Conservation (phyloP, 441 rosid species). For the Macaranga tanarius region DNA sequence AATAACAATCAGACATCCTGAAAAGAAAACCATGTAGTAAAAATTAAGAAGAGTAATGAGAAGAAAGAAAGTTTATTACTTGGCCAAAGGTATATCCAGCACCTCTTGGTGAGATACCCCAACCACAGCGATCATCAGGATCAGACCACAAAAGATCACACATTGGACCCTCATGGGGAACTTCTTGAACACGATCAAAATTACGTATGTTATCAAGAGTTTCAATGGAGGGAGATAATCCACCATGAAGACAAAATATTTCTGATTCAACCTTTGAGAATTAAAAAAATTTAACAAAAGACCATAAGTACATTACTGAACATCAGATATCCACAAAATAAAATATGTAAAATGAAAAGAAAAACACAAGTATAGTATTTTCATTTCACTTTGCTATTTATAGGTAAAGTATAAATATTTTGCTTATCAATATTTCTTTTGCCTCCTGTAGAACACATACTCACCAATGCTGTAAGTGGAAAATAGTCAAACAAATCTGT, state of each 20-base stretch:
- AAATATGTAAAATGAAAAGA: neutral
- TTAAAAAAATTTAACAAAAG: neutral
- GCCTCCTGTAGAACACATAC: conserved; percentile 27
- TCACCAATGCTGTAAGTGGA: conserved; percentile 92
- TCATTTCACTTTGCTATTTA: neutral
- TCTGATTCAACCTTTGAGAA: conserved; percentile 85
- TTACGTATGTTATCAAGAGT: conserved; percentile 91
- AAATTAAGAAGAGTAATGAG: conserved; percentile 7
- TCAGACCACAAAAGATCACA: conserved; percentile 97
- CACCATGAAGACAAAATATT: conserved; percentile 95
- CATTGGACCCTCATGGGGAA: conserved; percentile 98
- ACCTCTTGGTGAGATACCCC: conserved; percentile 98
- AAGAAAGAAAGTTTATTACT: conserved; percentile 37
- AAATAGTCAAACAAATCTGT: conserved; percentile 93
- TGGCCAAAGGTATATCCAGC: conserved; percentile 97
- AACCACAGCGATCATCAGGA: conserved; percentile 96
- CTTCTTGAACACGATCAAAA: conserved; percentile 96
- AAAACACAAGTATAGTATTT: neutral
- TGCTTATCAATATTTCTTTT: neutral
- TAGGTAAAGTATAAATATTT: too few species aligned
- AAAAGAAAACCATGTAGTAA: neutral
- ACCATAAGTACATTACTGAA: neutral
- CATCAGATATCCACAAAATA: neutral
- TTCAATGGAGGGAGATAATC: conserved; percentile 91
- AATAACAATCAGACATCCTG: neutral